Percentiles rank a stretch among this genome's conserved stretches.
Evolutionary conservation across 129 eudicot species (phyloP).

Genomic region (Daucus carota): DH1_v3.0 NC_030381.2:38164001-38164500

Average conservation of each 20-base stretch:
- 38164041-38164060: no score
- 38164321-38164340: constrained; percentile 91
- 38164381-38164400: constrained; percentile 86
- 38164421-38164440: constrained; percentile 87
- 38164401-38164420: constrained; percentile 97
- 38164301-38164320: constrained; percentile 87
- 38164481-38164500: not conserved
- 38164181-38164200: not conserved
- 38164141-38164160: not conserved
- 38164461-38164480: not conserved
- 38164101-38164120: no score
- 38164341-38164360: constrained; percentile 82
- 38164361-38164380: constrained; percentile 84
- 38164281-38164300: constrained; percentile 83
- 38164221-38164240: constrained; percentile 33
- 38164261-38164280: constrained; percentile 92
- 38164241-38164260: constrained; percentile 92
- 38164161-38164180: not conserved
- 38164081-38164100: no score
- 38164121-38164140: not conserved
- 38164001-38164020: no score
- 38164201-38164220: not conserved
- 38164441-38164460: constrained; percentile 48
- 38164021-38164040: no score
- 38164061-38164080: no score